phyloP scores from a whole-genome alignment of 345 rosid genomes.

The Iberis pinnata region DNA sequence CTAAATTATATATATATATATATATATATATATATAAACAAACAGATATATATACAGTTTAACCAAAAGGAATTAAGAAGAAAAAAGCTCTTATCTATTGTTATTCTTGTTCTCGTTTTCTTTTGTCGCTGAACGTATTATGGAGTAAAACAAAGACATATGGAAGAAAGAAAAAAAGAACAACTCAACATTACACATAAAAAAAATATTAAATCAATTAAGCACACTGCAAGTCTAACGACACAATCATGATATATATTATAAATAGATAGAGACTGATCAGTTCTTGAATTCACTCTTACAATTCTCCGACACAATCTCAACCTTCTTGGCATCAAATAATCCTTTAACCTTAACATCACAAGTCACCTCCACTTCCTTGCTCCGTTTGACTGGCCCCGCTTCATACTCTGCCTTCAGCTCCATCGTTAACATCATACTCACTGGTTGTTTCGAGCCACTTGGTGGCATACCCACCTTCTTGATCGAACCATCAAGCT shows the following conservation, averaged over 20 bases:
- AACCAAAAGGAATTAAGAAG: too few relatives aligned
- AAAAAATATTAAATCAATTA: background rate
- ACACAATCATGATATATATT: slow-evolving; percentile 17
- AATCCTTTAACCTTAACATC: slow-evolving; percentile 41
- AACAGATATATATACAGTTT: too few relatives aligned
- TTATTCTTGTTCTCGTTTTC: slow-evolving; percentile 14
- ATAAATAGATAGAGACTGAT: background rate
- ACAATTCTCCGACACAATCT: slow-evolving; percentile 45
- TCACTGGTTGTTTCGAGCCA: slow-evolving; percentile 21
- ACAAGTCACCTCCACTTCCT: slow-evolving; percentile 38
- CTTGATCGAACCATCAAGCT: slow-evolving; percentile 20
- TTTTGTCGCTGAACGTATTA: slow-evolving; percentile 13
- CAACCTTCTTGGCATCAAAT: slow-evolving; percentile 26
- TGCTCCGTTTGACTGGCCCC: slow-evolving; percentile 31
- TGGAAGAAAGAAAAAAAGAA: background rate
- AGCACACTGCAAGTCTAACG: slow-evolving; percentile 24
- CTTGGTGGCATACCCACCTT: slow-evolving; percentile 15
- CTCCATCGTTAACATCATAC: slow-evolving; percentile 29
- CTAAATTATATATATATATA: too few relatives aligned
- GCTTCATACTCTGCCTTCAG: slow-evolving; percentile 19
- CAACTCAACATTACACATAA: slow-evolving; percentile 21
- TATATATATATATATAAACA: too few relatives aligned
- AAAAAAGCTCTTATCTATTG: background rate
- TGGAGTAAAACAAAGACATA: slow-evolving; percentile 6
- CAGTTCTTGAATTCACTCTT: slow-evolving; percentile 32